Conservation (phyloP, 768 basidiomycete species). For the Saitozyma sp. region DNA sequence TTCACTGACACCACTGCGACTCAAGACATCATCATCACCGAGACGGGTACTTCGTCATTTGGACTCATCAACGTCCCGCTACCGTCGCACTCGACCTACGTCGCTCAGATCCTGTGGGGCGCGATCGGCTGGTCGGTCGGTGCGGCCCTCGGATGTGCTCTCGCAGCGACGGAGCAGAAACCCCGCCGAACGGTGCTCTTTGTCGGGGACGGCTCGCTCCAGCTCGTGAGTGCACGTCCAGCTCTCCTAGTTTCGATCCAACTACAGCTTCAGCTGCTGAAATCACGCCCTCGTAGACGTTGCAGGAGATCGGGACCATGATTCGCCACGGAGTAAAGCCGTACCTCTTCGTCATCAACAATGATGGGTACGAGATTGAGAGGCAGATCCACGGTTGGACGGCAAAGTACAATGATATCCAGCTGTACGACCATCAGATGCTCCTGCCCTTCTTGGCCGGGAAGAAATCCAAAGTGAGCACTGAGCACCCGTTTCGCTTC, state of each 20-base stretch:
- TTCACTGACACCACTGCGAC: neutral
- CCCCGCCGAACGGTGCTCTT: slow-evolving; percentile 73
- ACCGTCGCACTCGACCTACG: slow-evolving; percentile 64
- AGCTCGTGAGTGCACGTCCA: slow-evolving; percentile 29
- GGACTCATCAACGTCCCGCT: slow-evolving; percentile 79
- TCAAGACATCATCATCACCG: slow-evolving; percentile 69
- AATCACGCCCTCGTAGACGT: slow-evolving; percentile 55
- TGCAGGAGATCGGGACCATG: slow-evolving; percentile 77
- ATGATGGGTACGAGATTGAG: slow-evolving; percentile 77
- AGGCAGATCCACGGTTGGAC: slow-evolving; percentile 60
- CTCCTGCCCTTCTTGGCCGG: slow-evolving; percentile 53
- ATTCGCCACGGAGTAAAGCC: slow-evolving; percentile 70
- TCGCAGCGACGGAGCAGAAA: slow-evolving; percentile 69
- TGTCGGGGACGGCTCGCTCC: slow-evolving; percentile 59
- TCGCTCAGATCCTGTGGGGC: slow-evolving; percentile 74
- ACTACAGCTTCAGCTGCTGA: neutral
- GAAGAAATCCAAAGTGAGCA: slow-evolving; percentile 36
- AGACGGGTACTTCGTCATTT: slow-evolving; percentile 87
- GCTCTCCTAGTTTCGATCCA: neutral
- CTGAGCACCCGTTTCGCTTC: neutral
- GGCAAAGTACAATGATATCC: slow-evolving; percentile 77
- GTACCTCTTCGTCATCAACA: slow-evolving; percentile 67
- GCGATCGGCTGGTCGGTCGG: slow-evolving; percentile 89
- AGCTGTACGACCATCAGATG: slow-evolving; percentile 62
- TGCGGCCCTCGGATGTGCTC: slow-evolving; percentile 70